These are phyloP conservation scores for Citrus medica DNA, from an alignment of 345 rosid genomes.

Conservation along the genomic window DNA sequence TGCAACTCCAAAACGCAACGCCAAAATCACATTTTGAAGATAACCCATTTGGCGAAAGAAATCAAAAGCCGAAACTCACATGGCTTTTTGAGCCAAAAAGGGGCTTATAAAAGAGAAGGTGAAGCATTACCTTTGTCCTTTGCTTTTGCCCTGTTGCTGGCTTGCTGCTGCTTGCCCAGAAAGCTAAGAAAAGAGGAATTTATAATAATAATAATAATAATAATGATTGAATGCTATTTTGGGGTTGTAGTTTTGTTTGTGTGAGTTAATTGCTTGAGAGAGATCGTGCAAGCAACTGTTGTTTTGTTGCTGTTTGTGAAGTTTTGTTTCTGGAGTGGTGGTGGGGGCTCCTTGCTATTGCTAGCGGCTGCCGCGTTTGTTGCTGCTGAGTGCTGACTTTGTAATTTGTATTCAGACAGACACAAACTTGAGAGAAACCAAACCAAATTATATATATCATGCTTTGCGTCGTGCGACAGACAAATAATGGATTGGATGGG, in stretches of 20 bases:
- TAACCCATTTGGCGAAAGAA: slow-evolving; percentile 7
- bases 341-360: background rate
- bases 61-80: background rate
- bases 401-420: background rate
- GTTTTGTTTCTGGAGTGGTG: background rate
- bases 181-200: background rate
- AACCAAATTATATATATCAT: background rate
- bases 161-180: background rate
- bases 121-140: background rate
- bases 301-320: background rate
- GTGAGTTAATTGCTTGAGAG: background rate
- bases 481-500: too few relatives aligned
- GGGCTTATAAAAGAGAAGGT: background rate
- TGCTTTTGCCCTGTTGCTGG: background rate
- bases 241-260: background rate
- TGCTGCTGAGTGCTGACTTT: background rate
- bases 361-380: background rate
- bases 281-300: slow-evolving; percentile 17
- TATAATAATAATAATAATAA: too few relatives aligned
- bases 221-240: background rate
- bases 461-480: background rate
- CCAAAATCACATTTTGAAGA: slow-evolving; percentile 2
- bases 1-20: background rate
- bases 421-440: background rate
- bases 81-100: background rate